A percentile compares a stretch with the other conserved stretches of the same genome.
These are phyloP conservation scores for Saccharomycopsis malanga DNA, from an alignment of 805 yeast species.

Conservation along the genomic window DNA sequence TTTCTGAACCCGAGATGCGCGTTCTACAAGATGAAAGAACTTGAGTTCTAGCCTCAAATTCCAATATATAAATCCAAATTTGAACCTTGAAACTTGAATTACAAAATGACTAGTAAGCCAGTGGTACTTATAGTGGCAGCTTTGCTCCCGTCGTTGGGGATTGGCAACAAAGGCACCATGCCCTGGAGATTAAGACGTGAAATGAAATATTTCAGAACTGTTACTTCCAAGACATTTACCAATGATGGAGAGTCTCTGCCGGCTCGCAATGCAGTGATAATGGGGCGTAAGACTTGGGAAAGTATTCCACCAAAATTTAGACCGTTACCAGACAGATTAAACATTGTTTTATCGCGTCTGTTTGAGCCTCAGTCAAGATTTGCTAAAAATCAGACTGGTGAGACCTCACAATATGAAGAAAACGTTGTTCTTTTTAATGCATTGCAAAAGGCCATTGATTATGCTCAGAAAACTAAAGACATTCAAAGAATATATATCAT, in stretches of 20 bases:
- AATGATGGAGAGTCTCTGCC: slow-evolving; percentile 27
- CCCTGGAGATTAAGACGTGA: slow-evolving; percentile 88
- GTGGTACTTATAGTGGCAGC: slow-evolving; percentile 81
- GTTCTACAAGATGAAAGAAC: too few relatives aligned
- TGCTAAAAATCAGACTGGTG: too few relatives aligned
- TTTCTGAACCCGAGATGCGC: too few relatives aligned
- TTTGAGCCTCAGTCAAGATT: slow-evolving; percentile 19
- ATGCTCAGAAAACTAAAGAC: slow-evolving; percentile 25
- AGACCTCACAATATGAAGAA: not conserved
- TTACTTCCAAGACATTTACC: slow-evolving; percentile 44
- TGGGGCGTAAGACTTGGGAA: slow-evolving; percentile 97
- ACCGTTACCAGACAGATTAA: slow-evolving; percentile 70
- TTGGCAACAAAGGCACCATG: slow-evolving; percentile 70
- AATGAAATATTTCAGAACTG: slow-evolving; percentile 74
- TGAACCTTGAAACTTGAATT: too few relatives aligned
- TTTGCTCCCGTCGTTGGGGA: slow-evolving; percentile 69
- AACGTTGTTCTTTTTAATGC: slow-evolving; percentile 35
- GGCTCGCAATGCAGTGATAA: slow-evolving; percentile 69
- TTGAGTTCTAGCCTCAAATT: too few relatives aligned
- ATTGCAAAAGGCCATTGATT: slow-evolving; percentile 36
- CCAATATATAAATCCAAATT: too few relatives aligned
- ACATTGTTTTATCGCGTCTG: slow-evolving; percentile 64
- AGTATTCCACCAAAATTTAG: slow-evolving; percentile 80
- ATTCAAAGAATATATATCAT: slow-evolving; percentile 69
- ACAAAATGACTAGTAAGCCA: slow-evolving; percentile 28